Evolutionary conservation across 768 basidiomycete species (phyloP).

Genomic region (Clavulina sp.): DNA sequence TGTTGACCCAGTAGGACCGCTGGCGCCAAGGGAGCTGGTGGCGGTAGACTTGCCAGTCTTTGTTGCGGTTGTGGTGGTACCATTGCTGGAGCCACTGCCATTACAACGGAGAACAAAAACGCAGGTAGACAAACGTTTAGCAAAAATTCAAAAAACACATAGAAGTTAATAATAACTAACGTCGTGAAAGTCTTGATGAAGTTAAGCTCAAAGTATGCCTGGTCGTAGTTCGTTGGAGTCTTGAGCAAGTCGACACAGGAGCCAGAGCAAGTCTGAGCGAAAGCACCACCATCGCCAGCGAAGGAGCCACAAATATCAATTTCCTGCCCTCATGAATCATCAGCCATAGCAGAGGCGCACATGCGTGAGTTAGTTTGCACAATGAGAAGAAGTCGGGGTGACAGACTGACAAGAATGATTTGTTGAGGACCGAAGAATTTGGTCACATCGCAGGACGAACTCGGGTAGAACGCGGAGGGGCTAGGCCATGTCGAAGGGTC

Average conservation of each 20-base stretch:
- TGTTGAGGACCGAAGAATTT: conserved; percentile 2
- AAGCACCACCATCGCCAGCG: not conserved
- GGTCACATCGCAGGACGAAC: not conserved
- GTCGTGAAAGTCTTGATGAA: not conserved
- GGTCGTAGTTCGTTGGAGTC: conserved; percentile 7
- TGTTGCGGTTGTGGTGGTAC: no score
- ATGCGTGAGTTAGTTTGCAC: not conserved
- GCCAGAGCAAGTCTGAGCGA: conserved; percentile 1
- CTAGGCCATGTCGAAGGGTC: not conserved
- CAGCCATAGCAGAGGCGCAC: not conserved
- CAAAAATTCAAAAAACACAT: no score
- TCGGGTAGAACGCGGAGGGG: not conserved
- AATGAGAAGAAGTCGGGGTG: not conserved
- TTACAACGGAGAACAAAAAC: no score
- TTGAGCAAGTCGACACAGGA: conserved; percentile 6
- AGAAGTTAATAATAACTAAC: no score
- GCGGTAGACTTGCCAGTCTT: no score
- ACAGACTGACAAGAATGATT: not conserved
- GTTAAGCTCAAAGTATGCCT: conserved; percentile 7
- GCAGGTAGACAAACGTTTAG: no score
- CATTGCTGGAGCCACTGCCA: no score
- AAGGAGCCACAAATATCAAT: conserved; percentile 6
- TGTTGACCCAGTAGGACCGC: no score
- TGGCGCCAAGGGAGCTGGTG: no score
- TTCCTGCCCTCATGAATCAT: not conserved